Percentiles rank a stretch among this genome's conserved stretches.
Conservation (phyloP, 2,329 filamentous ascomycete species). For the Phyllosticta citribraziliensis region DNA sequence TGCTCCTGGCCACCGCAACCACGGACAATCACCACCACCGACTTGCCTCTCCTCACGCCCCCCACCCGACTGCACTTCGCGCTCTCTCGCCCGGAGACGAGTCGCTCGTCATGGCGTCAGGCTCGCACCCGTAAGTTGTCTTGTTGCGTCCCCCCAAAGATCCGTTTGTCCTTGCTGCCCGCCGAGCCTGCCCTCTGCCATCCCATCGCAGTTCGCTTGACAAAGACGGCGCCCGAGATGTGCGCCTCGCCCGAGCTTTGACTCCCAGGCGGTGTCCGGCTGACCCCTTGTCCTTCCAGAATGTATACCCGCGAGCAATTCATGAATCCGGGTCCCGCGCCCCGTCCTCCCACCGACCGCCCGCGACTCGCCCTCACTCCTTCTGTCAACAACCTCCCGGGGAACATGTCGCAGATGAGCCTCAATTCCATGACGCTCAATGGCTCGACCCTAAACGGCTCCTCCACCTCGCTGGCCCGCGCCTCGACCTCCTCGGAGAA, state of each 20-base stretch:
- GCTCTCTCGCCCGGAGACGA: background rate
- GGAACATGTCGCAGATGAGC: conserved; percentile 70
- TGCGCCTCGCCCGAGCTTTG: background rate
- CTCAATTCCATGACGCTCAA: conserved; percentile 49
- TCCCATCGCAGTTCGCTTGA: background rate
- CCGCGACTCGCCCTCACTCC: conserved; percentile 74
- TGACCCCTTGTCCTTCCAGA: conserved; percentile 25
- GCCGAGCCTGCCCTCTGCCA: background rate
- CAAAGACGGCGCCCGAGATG: background rate
- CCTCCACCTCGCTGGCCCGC: conserved; percentile 28
- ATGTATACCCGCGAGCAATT: conserved; percentile 60
- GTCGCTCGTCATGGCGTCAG: conserved; percentile 1
- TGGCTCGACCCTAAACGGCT: conserved; percentile 22
- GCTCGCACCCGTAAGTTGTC: background rate
- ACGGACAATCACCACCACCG: background rate
- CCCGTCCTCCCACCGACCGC: conserved; percentile 75
- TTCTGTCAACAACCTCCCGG: conserved; percentile 58
- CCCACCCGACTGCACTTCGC: background rate
- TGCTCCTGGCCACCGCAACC: background rate
- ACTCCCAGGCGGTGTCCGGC: background rate
- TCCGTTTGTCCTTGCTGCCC: background rate
- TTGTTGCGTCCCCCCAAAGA: background rate
- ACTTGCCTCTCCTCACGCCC: background rate
- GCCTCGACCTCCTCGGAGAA: conserved; percentile 32
- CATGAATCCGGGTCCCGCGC: conserved; percentile 95